Conservation (phyloP, 352 stramenopile species). For the Globisporangium apiculatum region DNA sequence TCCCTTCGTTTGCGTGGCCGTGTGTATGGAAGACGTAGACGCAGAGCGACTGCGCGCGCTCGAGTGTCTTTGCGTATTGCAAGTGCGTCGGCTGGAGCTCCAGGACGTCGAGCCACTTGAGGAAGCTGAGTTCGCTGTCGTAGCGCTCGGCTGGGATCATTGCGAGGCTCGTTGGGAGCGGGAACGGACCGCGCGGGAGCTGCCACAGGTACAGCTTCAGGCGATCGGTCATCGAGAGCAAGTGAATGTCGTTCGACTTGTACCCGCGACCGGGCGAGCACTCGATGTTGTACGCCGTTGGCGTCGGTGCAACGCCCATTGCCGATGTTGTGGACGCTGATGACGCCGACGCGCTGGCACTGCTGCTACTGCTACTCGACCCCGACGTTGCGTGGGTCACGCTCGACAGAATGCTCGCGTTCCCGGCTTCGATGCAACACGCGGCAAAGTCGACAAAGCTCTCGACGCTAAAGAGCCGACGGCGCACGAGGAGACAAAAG, state of each 20-base stretch:
- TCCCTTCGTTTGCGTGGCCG: conserved; percentile 48
- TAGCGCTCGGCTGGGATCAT: conserved; percentile 60
- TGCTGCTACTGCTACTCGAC: conserved; percentile 20
- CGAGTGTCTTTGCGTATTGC: conserved; percentile 68
- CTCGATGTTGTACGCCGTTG: conserved; percentile 83
- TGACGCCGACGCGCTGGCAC: not conserved
- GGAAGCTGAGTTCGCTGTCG: conserved; percentile 52
- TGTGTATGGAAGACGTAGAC: conserved; percentile 84
- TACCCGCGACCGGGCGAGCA: conserved; percentile 76
- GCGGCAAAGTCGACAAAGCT: conserved; percentile 68
- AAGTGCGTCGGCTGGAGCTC: conserved; percentile 70
- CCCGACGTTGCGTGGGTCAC: conserved; percentile 6
- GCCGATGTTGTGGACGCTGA: conserved; percentile 14
- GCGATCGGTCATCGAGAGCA: conserved; percentile 55
- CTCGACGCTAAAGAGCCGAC: conserved; percentile 62
- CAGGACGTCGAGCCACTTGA: conserved; percentile 81
- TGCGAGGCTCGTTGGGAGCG: conserved; percentile 53
- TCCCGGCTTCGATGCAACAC: conserved; percentile 36
- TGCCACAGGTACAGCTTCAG: conserved; percentile 83
- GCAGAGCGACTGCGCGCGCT: conserved; percentile 73
- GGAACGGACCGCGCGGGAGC: conserved; percentile 60
- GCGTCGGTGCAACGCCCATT: conserved; percentile 25
- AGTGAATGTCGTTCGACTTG: conserved; percentile 70
- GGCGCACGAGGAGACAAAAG: conserved; percentile 71
- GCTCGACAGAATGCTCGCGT: conserved; percentile 12